Evolutionary conservation across 106 monocot genomes (phyloP), one percentile per base, ranked within the genome.

Genomic region (Acorus calamus): DNA sequence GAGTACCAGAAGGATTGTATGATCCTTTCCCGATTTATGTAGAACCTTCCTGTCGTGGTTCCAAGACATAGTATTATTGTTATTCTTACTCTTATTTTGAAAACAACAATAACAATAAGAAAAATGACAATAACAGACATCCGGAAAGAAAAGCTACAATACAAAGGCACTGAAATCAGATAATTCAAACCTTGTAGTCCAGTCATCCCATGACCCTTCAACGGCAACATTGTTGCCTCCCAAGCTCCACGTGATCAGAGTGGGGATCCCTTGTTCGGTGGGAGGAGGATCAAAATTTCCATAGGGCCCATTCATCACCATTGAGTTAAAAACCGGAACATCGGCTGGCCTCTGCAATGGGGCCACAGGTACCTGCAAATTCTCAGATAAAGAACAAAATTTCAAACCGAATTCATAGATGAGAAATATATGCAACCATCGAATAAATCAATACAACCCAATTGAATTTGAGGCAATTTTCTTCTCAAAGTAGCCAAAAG

Each of bases 131-230:
- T 28, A 28, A 28, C 28, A 28, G 28, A 28, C 28, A 28, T 28
- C 28, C 28, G 28, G 28, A 28, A 28, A 28, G 28, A 28, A 0
- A 28, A 28, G 28, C 28, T 28, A 28, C 28, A 28, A 0, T 28
- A 28, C 28, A 28, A 28, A 28, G 28, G 28, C 28, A 28, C 28
- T 28, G 28, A 28, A 28, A 28, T 28, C 28, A 28, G 28, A 28
- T 28, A 28, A 28, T 28, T 28, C 28, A 28, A 28, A 89, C 94
- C 89, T 94, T 55, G 89, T 72, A 44, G 75, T 68, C 94, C 94
- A 94, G 59, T 87, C 80, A 76, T 94, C 94, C 94, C 94, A 94
- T 10, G 94, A 94, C 42, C 94, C 94, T 74, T 90, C 87, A 6
- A 94, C 80, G 47, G 62, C 61, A n/a, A 94, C 82, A 14, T 76